Evolutionary conservation across 2,329 filamentous ascomycete species (phyloP).

Genomic region (Penicillium sp.): DNA sequence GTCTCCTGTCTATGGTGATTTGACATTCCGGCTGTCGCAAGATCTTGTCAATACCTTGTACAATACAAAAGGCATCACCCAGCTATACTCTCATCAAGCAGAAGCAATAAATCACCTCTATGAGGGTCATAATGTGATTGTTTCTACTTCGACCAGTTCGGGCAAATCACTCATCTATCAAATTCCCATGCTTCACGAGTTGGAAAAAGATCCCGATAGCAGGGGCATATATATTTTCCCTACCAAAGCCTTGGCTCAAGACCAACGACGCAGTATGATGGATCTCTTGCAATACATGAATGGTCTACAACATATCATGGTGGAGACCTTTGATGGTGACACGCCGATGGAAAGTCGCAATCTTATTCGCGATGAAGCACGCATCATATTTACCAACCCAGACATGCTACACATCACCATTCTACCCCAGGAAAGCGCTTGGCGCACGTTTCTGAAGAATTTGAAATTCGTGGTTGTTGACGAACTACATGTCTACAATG

Average conservation of each 20-base stretch:
- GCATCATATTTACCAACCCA: slow-evolving; percentile 95
- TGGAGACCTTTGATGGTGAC: slow-evolving; percentile 96
- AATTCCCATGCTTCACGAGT: slow-evolving; percentile 80
- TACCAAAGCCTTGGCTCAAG: slow-evolving; percentile 93
- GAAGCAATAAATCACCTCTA: slow-evolving; percentile 89
- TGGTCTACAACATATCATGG: slow-evolving; percentile 69
- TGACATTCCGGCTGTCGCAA: slow-evolving; percentile 85
- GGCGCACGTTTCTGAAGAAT: slow-evolving; percentile 85
- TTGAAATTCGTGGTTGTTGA: slow-evolving; percentile 87
- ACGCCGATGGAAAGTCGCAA: slow-evolving; percentile 80
- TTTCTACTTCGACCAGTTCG: slow-evolving; percentile 92
- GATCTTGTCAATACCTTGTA: slow-evolving; percentile 93
- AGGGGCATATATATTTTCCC: slow-evolving; percentile 98
- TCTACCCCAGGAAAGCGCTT: slow-evolving; percentile 83
- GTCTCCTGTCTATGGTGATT: slow-evolving; percentile 74
- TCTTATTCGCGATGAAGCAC: slow-evolving; percentile 78
- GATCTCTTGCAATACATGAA: slow-evolving; percentile 81
- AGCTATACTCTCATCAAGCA: slow-evolving; percentile 87
- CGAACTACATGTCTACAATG: slow-evolving; percentile 95
- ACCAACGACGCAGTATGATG: slow-evolving; percentile 84
- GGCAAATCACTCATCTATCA: slow-evolving; percentile 99
- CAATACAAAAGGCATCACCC: slow-evolving; percentile 82
- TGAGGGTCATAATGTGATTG: slow-evolving; percentile 80
- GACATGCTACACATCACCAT: slow-evolving; percentile 98
- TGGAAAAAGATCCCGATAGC: slow-evolving; percentile 74